Base-by-base conservation (phyloP, 2,329 filamentous ascomycete genomes). In the Stromatinia cepivora region DNA sequence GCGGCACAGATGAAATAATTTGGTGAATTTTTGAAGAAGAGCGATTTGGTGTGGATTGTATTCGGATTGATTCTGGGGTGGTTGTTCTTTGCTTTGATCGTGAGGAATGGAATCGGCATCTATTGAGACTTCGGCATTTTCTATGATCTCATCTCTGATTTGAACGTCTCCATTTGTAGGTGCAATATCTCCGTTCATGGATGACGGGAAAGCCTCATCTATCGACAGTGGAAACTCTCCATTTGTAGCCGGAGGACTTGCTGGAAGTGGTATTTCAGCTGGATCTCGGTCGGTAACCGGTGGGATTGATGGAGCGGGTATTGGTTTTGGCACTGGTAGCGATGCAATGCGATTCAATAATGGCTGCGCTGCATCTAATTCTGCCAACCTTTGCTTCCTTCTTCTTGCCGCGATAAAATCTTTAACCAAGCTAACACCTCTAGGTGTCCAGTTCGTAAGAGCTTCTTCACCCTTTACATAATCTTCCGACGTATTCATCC, bases 381-480 rank as follows among this genome's bases (percentile, higher is more conserved):
- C 94, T 11, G 90, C 88, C 39, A 91, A 85, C 22, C 93, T 89
- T 70, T 86, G 84, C 74, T 89, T 89, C 77, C 91, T 90, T 80
- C 92, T 93, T 71, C 89, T 89, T 8, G 91, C 86, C 15, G 85
- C 81, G 67, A 97, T 90, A 76, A 90, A 97, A 79, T 99, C 95
- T 70, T 89, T 88, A n/a, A 99, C 90, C 0, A 99, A 82, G 0
- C 93, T 96, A 3, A 98, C 92, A 48, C 95, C 93, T 54, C 95
- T 87, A 2, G 95, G 94, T 10, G 90, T 88, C 95, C 95, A 99
- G 69, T 89, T 88, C 3, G 85, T 88, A 52, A 99, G 83, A 62
- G 90, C 86, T 79, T 99, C 95, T 80, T 99, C 94, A 68, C 95
- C 95, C 79, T 97, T 97, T 75, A 99, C 92, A 77, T 97, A 98